Base-by-base conservation (phyloP, 2,329 filamentous ascomycete species). In the Hypoxylon sp. region DNA sequence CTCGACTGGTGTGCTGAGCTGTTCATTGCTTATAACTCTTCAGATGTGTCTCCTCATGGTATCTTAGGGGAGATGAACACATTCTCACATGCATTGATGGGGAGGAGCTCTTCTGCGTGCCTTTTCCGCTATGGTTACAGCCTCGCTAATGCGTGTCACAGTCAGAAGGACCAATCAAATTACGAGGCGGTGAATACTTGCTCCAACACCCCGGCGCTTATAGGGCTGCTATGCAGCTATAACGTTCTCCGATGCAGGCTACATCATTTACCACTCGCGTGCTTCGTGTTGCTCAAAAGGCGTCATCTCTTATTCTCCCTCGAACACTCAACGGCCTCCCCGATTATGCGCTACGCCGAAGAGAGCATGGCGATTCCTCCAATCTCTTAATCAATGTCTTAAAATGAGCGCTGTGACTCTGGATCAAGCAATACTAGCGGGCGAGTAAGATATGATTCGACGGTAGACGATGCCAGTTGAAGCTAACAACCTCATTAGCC, bases 11-110 rank as follows among this genome's bases (percentile, higher is more conserved):
- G n/a, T 16, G 14, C 16, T 7, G 20, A 20, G 32, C 32, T 24
- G 44, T 32, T 32, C 44, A 57, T 57, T 50, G 24, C 33, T 22
- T 32, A 42, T n/a, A 22, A 11, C 12, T n/a, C 11, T 57, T 22
- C n/a, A 6, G 16, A 26, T 12, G 8, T 18, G 16, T 9, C 24
- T 40, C 14, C 6, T 28, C 12, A 22, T 16, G 4, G 2, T 18
- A 16, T 18, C 14, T 9, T 5, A n/a, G n/a, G 12, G 22, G 12
- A 18, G 26, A 20, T 40, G 14, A 26, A 26, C 33, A 12, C n/a
- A 18, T 6, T 7, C 16, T 18, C 14, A 45, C 38, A 2, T 44
- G 14, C n/a, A 38, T 16, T 16, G 36, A 38, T 8, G 14, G 12
- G 28, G 28, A 28, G 9, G 12, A 18, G 16, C 22, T 18, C 7